Evolutionary conservation across 2,329 filamentous ascomycete species (phyloP).

Genomic region (Aspergillus nomiae): DNA sequence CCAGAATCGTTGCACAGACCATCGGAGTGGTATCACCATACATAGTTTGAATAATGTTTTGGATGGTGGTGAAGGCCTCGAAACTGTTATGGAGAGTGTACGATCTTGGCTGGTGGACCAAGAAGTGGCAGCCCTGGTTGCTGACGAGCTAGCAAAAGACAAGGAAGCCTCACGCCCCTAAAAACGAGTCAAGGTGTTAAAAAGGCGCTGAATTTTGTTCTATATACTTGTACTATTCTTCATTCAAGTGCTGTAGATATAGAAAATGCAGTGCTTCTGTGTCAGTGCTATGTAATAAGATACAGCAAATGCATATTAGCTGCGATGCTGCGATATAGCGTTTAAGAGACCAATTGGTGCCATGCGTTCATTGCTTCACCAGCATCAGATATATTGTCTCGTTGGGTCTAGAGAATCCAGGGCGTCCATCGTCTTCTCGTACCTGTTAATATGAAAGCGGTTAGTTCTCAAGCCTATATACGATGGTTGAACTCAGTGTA

Average conservation of each 20-base stretch:
- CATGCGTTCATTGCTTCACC: neutral
- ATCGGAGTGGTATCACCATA: constrained; percentile 76
- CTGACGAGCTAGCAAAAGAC: constrained; percentile 58
- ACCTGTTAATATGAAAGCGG: constrained; percentile 46
- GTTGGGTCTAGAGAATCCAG: constrained; percentile 81
- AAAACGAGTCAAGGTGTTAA: constrained; percentile 8
- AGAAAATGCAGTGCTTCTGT: neutral
- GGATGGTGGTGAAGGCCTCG: constrained; percentile 70
- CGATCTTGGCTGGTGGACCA: constrained; percentile 72
- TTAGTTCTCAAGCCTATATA: constrained; percentile 12
- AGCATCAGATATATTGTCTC: constrained; percentile 71
- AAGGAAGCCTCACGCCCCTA: constrained; percentile 14
- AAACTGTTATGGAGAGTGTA: constrained; percentile 76
- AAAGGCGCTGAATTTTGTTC: neutral
- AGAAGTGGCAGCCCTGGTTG: constrained; percentile 72
- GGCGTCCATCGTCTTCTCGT: constrained; percentile 93
- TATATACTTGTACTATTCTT: constrained; percentile 12
- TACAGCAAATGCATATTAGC: neutral
- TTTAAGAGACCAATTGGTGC: neutral
- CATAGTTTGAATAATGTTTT: constrained; percentile 82
- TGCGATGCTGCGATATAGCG: neutral
- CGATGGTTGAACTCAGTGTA: neutral
- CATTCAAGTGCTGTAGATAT: neutral
- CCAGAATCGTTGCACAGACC: constrained; percentile 83
- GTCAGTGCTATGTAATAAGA: neutral